Evolutionary conservation across 1,139 yeast species (phyloP).

Genomic region (Kluyveromyces sp.): DNA sequence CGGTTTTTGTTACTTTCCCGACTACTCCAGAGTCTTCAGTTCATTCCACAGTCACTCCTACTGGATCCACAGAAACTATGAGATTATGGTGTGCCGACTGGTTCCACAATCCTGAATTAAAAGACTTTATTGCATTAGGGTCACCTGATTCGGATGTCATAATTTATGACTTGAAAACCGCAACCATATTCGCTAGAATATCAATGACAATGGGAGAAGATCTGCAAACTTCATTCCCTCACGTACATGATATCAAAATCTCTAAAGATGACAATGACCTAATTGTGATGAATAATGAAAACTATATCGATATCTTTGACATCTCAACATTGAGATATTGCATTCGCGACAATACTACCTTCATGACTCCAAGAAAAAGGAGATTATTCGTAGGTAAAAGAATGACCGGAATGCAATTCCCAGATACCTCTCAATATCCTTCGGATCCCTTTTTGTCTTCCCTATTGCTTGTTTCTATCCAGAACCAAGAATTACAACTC

Average conservation of each 20-base stretch:
- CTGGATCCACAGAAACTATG: constrained; percentile 26
- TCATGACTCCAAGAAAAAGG: constrained; percentile 15
- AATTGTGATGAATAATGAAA: constrained; percentile 15
- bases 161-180: constrained; percentile 45
- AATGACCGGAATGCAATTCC: constrained; percentile 42
- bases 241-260: constrained; percentile 52
- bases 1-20: constrained; percentile 4
- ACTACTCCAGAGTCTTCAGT: constrained; percentile 8
- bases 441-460: constrained; percentile 16
- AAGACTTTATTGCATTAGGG: constrained; percentile 59
- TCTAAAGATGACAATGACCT: constrained; percentile 16
- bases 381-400: constrained; percentile 33
- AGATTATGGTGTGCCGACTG: constrained; percentile 67
- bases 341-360: constrained; percentile 1
- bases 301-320: constrained; percentile 17
- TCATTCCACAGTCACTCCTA: constrained; percentile 13
- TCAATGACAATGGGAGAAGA: constrained; percentile 15
- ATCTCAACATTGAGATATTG: constrained; percentile 3
- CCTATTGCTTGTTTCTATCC: constrained; percentile 51
- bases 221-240: constrained; percentile 36
- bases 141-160: constrained; percentile 70
- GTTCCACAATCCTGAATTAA: constrained; percentile 42
- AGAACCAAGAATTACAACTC: constrained; percentile 73
- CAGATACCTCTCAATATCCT: constrained; percentile 18
- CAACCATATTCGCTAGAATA: constrained; percentile 31